Evolutionary conservation across 768 basidiomycete species (phyloP).

Genomic region (Tulasnella sp.): DNA sequence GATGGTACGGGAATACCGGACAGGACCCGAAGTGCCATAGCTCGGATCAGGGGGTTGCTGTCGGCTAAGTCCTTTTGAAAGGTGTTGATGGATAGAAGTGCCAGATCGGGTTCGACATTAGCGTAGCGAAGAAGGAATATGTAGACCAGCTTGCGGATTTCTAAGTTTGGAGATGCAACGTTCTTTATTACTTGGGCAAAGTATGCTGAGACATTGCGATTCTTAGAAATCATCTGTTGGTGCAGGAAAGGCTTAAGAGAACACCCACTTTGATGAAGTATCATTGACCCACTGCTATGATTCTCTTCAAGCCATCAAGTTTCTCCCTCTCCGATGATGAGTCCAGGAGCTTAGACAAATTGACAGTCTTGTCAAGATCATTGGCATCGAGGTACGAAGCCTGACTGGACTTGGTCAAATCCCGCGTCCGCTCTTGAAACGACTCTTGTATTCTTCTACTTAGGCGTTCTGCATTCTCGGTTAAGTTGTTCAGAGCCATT

Average conservation of each 20-base stretch:
- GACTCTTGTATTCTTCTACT: conserved; percentile 77
- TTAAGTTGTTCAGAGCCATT: conserved; percentile 29
- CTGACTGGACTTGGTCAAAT: conserved; percentile 45
- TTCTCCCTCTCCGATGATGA: conserved; percentile 82
- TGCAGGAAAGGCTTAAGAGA: background rate
- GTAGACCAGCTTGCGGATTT: conserved; percentile 94
- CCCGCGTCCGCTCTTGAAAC: conserved; percentile 70
- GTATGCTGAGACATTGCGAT: conserved; percentile 81
- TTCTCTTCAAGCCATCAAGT: conserved; percentile 87
- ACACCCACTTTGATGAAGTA: background rate
- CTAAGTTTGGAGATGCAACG: conserved; percentile 83
- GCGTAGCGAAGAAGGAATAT: conserved; percentile 95
- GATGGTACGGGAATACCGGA: conserved; percentile 85
- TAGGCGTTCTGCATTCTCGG: conserved; percentile 75
- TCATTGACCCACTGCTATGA: conserved; percentile 65
- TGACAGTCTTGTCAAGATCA: conserved; percentile 64
- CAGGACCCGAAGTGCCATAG: conserved; percentile 89
- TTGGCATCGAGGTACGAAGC: conserved; percentile 53
- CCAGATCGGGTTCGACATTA: conserved; percentile 85
- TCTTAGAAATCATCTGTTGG: conserved; percentile 78
- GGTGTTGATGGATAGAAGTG: conserved; percentile 92
- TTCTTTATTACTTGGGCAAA: conserved; percentile 97
- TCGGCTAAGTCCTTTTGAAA: conserved; percentile 96
- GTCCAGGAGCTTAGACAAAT: conserved; percentile 79
- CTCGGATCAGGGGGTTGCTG: conserved; percentile 83